phyloP scores from a whole-genome alignment of 2,329 filamentous ascomycete genomes.

The Claviceps pusilla region DNA sequence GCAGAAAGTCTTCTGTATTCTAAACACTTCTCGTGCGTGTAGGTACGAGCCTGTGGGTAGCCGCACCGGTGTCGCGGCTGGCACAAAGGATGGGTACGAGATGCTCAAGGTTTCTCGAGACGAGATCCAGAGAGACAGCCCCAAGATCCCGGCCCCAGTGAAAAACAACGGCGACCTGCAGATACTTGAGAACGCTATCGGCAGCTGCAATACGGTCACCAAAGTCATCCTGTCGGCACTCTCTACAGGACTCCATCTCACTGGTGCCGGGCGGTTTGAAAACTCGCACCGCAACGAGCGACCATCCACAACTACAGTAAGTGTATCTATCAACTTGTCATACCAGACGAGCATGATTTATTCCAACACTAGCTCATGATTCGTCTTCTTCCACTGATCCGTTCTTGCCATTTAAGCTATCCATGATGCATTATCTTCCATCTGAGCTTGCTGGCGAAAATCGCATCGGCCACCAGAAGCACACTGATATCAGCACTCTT shows the following conservation, averaged over 20 bases:
- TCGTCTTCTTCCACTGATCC: not conserved
- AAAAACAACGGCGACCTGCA: constrained; percentile 33
- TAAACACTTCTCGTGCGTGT: not conserved
- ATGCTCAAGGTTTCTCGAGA: constrained; percentile 38
- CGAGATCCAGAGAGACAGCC: constrained; percentile 32
- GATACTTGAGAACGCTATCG: constrained; percentile 34
- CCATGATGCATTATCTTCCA: constrained; percentile 40
- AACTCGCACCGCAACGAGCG: constrained; percentile 35
- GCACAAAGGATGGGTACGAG: constrained; percentile 37
- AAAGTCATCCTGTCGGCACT: constrained; percentile 36
- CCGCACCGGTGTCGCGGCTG: constrained; percentile 30
- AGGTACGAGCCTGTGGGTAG: constrained; percentile 35
- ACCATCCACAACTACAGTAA: constrained; percentile 28
- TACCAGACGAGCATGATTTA: not conserved
- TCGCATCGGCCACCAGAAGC: constrained; percentile 38
- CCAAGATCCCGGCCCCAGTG: constrained; percentile 30
- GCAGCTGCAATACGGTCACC: constrained; percentile 34
- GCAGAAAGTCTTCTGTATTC: not conserved
- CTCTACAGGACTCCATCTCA: constrained; percentile 30
- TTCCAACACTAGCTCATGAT: not conserved
- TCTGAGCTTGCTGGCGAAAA: constrained; percentile 25
- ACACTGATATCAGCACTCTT: constrained; percentile 41
- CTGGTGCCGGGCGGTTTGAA: constrained; percentile 32
- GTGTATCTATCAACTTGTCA: not conserved
- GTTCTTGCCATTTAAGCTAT: constrained; percentile 14